These are phyloP conservation scores for Capronia epimyces DNA, from an alignment of 2,329 filamentous ascomycete genomes.

Conservation along the genomic window DNA sequence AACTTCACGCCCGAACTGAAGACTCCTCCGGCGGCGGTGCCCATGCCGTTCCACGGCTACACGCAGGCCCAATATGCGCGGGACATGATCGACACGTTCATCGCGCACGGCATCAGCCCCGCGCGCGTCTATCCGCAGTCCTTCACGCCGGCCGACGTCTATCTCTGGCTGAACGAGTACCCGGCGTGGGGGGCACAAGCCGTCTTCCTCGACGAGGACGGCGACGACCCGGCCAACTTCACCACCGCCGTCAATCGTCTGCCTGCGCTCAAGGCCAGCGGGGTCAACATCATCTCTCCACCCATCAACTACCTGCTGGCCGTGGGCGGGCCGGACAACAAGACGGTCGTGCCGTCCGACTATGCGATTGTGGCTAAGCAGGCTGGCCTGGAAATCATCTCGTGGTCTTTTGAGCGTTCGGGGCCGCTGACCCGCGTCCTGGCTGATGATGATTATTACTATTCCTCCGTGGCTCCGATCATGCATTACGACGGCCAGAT, in stretches of 20 bases:
- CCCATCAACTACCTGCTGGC: constrained; percentile 59
- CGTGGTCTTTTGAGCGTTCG: constrained; percentile 64
- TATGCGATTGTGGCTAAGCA: constrained; percentile 59
- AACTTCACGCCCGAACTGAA: constrained; percentile 65
- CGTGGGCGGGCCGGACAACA: constrained; percentile 43
- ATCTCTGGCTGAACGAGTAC: constrained; percentile 61
- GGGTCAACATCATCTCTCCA: constrained; percentile 59
- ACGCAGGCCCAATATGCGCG: constrained; percentile 61
- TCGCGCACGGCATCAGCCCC: constrained; percentile 48
- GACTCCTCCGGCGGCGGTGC: constrained; percentile 52
- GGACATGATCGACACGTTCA: constrained; percentile 60
- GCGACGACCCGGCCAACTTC: constrained; percentile 50
- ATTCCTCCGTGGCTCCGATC: constrained; percentile 46
- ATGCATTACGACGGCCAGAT: constrained; percentile 61
- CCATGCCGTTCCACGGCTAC: constrained; percentile 65
- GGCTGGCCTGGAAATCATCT: constrained; percentile 59
- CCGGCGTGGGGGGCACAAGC: constrained; percentile 58
- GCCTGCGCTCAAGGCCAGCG: constrained; percentile 50
- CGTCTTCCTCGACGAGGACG: constrained; percentile 60
- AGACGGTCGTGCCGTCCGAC: constrained; percentile 53
- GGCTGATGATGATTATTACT: constrained; percentile 49
- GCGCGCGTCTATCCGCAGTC: constrained; percentile 58
- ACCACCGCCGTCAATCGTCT: constrained; percentile 53
- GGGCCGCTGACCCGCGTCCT: constrained; percentile 52
- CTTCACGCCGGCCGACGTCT: constrained; percentile 59